These are phyloP conservation scores for Toxicodendron radicans DNA, from an alignment of 345 rosid species.

Conservation along the genomic window DNA sequence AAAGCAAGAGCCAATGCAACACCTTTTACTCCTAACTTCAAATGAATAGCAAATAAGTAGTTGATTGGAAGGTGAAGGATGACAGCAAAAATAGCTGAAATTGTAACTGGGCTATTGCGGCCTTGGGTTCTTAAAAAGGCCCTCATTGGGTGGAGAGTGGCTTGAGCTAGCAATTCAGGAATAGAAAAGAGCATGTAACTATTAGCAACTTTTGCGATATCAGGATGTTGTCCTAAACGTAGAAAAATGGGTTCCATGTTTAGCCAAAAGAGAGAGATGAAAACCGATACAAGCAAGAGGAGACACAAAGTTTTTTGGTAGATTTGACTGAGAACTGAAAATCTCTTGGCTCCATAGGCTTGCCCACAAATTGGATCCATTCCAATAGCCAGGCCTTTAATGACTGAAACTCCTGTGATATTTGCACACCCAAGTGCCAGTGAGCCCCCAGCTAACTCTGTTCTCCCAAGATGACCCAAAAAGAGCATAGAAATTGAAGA, in stretches of 20 bases:
- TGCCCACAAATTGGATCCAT: slow-evolving; percentile 95
- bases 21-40: slow-evolving; percentile 66
- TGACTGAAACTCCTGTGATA: slow-evolving; percentile 76
- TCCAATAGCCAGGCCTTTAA: slow-evolving; percentile 77
- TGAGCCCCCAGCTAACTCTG: slow-evolving; percentile 83
- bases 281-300: slow-evolving; percentile 53
- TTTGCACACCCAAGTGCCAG: slow-evolving; percentile 81
- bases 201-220: slow-evolving; percentile 60
- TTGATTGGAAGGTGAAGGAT: slow-evolving; percentile 74
- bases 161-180: slow-evolving; percentile 83
- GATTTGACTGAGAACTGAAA: slow-evolving; percentile 71
- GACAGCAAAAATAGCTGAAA: slow-evolving; percentile 57
- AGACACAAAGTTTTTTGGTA: slow-evolving; percentile 62
- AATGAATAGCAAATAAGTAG: slow-evolving; percentile 60
- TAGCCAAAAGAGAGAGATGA: slow-evolving; percentile 67
- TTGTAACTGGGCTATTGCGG: slow-evolving; percentile 58
- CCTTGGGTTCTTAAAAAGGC: slow-evolving; percentile 79
- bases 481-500: slow-evolving; percentile 78
- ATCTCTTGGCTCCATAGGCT: slow-evolving; percentile 81
- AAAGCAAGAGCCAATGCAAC: slow-evolving; percentile 75
- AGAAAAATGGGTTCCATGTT: slow-evolving; percentile 69
- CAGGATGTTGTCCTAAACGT: slow-evolving; percentile 71
- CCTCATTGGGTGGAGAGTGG: slow-evolving; percentile 69
- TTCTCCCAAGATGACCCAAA: slow-evolving; percentile 66
- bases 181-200: slow-evolving; percentile 62